phyloP scores from a whole-genome alignment of 306 rosid genomes.

The Fagus sylvatica region DNA sequence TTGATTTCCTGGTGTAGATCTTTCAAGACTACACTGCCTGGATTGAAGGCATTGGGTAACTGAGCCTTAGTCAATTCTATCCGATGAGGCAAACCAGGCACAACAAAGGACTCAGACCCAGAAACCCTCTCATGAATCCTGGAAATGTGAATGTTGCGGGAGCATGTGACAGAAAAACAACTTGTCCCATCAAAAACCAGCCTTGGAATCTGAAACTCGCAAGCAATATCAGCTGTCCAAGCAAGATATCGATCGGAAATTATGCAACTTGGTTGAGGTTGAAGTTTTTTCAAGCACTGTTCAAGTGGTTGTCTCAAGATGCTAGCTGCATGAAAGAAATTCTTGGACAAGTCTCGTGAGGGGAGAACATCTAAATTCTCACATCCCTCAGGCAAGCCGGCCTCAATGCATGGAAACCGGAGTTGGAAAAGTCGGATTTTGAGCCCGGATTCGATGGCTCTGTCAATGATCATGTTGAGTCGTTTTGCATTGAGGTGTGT shows the following conservation, averaged over 20 bases:
- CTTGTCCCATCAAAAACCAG: slow-evolving; percentile 7
- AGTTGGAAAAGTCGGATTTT: slow-evolving; percentile 3
- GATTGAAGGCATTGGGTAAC: not conserved
- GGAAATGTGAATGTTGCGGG: slow-evolving; percentile 30
- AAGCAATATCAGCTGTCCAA: slow-evolving; percentile 14
- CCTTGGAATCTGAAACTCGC: slow-evolving; percentile 25
- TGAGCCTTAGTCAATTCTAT: slow-evolving; percentile 46
- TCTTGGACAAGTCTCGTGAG: not conserved
- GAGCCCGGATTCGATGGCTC: not conserved
- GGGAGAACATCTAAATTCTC: slow-evolving; percentile 27
- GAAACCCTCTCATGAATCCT: slow-evolving; percentile 31
- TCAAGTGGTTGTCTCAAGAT: slow-evolving; percentile 6
- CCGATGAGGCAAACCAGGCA: slow-evolving; percentile 45
- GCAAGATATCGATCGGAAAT: slow-evolving; percentile 24
- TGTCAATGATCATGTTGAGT: not conserved
- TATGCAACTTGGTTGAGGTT: slow-evolving; percentile 27
- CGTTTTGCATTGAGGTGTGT: slow-evolving; percentile 17
- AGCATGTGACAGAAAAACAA: slow-evolving; percentile 20
- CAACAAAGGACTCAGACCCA: slow-evolving; percentile 39
- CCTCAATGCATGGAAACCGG: slow-evolving; percentile 12
- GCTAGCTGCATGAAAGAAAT: slow-evolving; percentile 12
- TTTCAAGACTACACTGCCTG: not conserved
- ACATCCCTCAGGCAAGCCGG: slow-evolving; percentile 24
- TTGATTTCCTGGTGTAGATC: slow-evolving; percentile 26
- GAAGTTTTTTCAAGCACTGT: not conserved